Conservation (phyloP, 2,329 filamentous ascomycete genomes). For the Hymenoscyphus fructigenus region DNA sequence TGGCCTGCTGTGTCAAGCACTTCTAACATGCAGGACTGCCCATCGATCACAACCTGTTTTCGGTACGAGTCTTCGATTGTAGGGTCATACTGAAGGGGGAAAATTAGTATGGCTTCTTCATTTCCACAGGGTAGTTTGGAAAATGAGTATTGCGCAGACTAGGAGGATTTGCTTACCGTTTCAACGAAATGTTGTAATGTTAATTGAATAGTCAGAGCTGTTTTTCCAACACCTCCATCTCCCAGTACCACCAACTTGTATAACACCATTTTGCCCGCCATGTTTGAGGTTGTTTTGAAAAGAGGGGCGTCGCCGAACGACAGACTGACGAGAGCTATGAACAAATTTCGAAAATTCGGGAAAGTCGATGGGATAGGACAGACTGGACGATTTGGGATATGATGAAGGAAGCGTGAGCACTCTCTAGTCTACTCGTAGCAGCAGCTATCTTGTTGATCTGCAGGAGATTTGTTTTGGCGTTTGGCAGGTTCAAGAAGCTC, state of each 20-base stretch:
- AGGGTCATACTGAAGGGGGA: conserved; percentile 61
- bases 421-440: not conserved
- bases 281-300: conserved; percentile 38
- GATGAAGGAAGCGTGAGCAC: conserved; percentile 4
- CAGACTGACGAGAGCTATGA: conserved; percentile 14
- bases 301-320: conserved; percentile 17
- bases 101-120: conserved; percentile 22
- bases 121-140: not conserved
- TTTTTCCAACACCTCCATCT: conserved; percentile 92
- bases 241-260: conserved; percentile 96
- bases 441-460: conserved; percentile 8
- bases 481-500: conserved; percentile 18
- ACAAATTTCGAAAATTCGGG: conserved; percentile 11
- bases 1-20: conserved; percentile 96
- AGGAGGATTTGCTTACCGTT: conserved; percentile 55
- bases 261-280: conserved; percentile 92
- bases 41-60: conserved; percentile 90
- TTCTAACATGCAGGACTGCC: conserved; percentile 95
- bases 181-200: conserved; percentile 98
- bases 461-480: conserved; percentile 12
- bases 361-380: not conserved
- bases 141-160: not conserved
- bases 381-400: not conserved
- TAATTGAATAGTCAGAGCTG: conserved; percentile 91
- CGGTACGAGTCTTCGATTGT: conserved; percentile 87